Conservation (phyloP, 768 basidiomycete species). For the Nevesoporus exiguus region DNA sequence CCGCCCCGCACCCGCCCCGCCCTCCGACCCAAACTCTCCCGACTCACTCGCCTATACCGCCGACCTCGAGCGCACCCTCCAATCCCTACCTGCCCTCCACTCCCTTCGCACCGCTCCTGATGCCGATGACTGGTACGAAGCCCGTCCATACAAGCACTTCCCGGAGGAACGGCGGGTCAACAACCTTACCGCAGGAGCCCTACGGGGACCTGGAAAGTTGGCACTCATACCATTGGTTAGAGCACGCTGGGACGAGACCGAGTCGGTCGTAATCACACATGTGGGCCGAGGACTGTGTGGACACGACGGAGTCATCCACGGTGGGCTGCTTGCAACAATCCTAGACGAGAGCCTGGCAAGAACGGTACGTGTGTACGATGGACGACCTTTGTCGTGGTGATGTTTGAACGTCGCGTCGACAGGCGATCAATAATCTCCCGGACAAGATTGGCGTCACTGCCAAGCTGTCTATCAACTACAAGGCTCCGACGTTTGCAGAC, state of each 20-base stretch:
- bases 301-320: constrained; percentile 93
- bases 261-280: constrained; percentile 70
- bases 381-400: constrained; percentile 1
- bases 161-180: constrained; percentile 77
- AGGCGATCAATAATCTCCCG: constrained; percentile 86
- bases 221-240: constrained; percentile 78
- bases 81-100: constrained; percentile 57
- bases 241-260: constrained; percentile 68
- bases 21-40: constrained; percentile 46
- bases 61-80: constrained; percentile 64
- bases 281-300: constrained; percentile 86
- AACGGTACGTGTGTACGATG: constrained; percentile 48
- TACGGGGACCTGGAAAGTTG: constrained; percentile 86
- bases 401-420: constrained; percentile 3
- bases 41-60: constrained; percentile 57
- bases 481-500: constrained; percentile 85
- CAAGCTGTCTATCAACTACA: constrained; percentile 75
- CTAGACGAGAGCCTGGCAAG: constrained; percentile 83
- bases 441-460: constrained; percentile 93
- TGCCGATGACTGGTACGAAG: constrained; percentile 68
- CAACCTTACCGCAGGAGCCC: constrained; percentile 76
- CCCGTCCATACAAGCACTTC: constrained; percentile 65
- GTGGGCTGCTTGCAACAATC: constrained; percentile 86
- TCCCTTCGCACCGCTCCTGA: constrained; percentile 48
- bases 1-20: constrained; percentile 70